These are phyloP conservation scores for Soucietia sequanensis DNA, from an alignment of 805 yeast species.

Conservation along the genomic window DNA sequence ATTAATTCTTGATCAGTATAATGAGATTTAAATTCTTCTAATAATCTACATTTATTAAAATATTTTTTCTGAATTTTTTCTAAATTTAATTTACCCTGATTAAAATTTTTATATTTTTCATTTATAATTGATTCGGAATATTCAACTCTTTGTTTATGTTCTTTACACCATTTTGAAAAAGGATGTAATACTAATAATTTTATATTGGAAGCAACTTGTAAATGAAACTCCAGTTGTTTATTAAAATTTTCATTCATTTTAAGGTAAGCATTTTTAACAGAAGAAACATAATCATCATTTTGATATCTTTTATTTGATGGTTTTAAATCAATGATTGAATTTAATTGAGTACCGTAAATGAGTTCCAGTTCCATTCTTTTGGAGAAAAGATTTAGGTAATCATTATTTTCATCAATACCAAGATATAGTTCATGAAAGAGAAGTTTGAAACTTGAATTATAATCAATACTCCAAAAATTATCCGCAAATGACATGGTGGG, in stretches of 20 bases:
- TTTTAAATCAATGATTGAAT: conserved; percentile 34
- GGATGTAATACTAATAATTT: conserved; percentile 63
- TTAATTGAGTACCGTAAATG: conserved; percentile 58
- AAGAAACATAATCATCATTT: conserved; percentile 59
- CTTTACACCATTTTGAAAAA: conserved; percentile 70
- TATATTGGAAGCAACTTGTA: conserved; percentile 61
- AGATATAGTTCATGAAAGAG: conserved; percentile 53
- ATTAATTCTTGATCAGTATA: conserved; percentile 44
- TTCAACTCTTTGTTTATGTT: conserved; percentile 65
- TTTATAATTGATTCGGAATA: conserved; percentile 55
- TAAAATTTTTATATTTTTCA: conserved; percentile 52
- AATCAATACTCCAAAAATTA: conserved; percentile 74
- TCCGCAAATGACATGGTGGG: conserved; percentile 63
- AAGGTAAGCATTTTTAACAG: conserved; percentile 60
- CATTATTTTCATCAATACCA: conserved; percentile 71
- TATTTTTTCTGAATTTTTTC: conserved; percentile 65
- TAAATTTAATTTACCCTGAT: conserved; percentile 44
- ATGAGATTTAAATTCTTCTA: conserved; percentile 61
- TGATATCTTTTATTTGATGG: conserved; percentile 43
- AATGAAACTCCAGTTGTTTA: conserved; percentile 57
- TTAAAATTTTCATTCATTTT: conserved; percentile 55
- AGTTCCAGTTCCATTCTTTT: conserved; percentile 73
- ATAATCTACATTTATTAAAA: conserved; percentile 71
- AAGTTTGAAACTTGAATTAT: conserved; percentile 49
- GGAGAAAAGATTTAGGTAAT: conserved; percentile 62